Conservation (phyloP, 257 asterid genomes). For the Nicotiana sylvestris region DNA sequence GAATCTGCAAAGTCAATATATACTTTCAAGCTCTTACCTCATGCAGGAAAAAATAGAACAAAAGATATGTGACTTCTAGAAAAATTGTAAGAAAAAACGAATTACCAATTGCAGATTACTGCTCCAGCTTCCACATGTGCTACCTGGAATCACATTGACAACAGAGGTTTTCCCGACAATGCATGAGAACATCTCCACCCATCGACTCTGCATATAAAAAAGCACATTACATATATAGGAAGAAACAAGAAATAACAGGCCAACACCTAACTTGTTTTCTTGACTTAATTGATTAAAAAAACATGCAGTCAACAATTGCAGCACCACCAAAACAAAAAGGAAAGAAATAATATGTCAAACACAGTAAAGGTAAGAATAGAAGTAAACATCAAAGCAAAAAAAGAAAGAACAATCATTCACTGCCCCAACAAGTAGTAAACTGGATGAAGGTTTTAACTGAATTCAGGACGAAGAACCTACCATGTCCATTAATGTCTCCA, state of each 20-base stretch:
- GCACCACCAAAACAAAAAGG: background rate
- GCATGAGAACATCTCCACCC: constrained; percentile 68
- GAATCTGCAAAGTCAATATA: constrained; percentile 41
- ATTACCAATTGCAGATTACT: constrained; percentile 73
- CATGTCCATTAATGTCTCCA: constrained; percentile 63
- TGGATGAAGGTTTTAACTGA: background rate
- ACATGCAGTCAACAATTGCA: background rate
- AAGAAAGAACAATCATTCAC: background rate
- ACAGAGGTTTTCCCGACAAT: constrained; percentile 52
- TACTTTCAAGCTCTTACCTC: background rate
- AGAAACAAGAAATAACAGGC: background rate
- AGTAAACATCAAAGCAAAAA: background rate
- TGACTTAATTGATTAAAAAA: background rate
- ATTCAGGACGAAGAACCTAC: constrained; percentile 29
- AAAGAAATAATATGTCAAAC: background rate
- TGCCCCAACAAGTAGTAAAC: background rate
- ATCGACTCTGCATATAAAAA: constrained; percentile 29
- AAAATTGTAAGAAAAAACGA: constrained; percentile 5
- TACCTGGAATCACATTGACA: constrained; percentile 50
- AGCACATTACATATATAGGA: background rate
- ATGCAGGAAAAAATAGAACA: background rate
- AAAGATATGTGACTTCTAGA: background rate
- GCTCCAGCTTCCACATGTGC: constrained; percentile 64
- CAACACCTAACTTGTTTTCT: background rate
- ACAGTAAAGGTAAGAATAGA: background rate